Evolutionary conservation across 1,284 basidiomycete species (phyloP), one percentile per base, ranked within the genome.

Genomic region (Caloboletus firmus): DNA sequence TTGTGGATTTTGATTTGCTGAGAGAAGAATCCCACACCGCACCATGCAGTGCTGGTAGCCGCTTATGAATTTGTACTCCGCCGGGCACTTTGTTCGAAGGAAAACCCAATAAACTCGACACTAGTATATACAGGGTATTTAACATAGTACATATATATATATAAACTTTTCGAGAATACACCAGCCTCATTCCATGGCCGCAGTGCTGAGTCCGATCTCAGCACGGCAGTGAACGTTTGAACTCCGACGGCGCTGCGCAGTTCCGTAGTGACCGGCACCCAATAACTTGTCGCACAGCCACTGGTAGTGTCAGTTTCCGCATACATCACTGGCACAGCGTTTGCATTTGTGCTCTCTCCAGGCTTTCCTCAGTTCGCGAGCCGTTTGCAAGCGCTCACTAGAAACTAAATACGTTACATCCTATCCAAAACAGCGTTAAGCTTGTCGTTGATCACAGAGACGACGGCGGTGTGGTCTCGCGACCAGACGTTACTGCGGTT

Each of bases 201-300:
- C 9, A 36, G 8, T 20, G n/a, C 36, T 37, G 18, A 18, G n/a
- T 18, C n/a, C 18, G 12, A 39, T 6, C 24, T 41, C 15, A 17
- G 41, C 11, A 1, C 12, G 42, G 42, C 12, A n/a, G 10, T 15
- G 28, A 4, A 44, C 11, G 26, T 8, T 4, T 26, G 34, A 36
- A 18, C 13, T 30, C 26, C n/a, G 28, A 43, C 15, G 18, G 13
- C 26, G 4, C 42, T 30, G 42, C 12, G 1, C 20, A 39, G 37
- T 22, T 39, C 22, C 20, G 13, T 22, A 36, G 67, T 66, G 65
- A 69, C 45, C 35, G 20, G n/a, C 34, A 52, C 20, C 18, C 18
- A 5, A 20, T 41, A 31, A 17, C 15, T 30, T 15, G 24, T 44
- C 2, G 30, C 62, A 58, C 66, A 70, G 69, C 67, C 70, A 67